Percentiles rank a stretch among this genome's conserved stretches.
Conservation (phyloP, 2,329 filamentous ascomycete species). For the Pezicula carpinea region DNA sequence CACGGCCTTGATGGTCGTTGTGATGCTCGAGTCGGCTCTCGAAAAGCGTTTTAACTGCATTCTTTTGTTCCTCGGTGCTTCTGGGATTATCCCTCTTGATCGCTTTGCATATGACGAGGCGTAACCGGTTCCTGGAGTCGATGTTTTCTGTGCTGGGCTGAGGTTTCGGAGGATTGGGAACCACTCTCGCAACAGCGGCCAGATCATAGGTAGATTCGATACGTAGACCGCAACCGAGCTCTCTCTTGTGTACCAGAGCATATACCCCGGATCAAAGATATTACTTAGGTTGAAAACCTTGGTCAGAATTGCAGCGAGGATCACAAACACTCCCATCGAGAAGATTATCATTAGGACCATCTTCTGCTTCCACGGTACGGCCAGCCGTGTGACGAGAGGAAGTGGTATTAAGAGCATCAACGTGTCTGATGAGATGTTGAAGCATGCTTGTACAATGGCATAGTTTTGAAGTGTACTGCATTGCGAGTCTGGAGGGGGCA, state of each 20-base stretch:
- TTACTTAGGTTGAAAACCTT: conserved; percentile 37
- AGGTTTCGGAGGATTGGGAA: conserved; percentile 9
- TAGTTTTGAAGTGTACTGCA: conserved; percentile 52
- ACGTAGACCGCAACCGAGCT: conserved; percentile 47
- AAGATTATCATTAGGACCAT: conserved; percentile 42
- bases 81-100: no score
- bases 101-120: no score
- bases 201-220: conserved; percentile 47
- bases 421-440: conserved; percentile 55
- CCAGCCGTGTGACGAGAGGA: conserved; percentile 45
- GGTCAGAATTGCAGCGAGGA: conserved; percentile 43
- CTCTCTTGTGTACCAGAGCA: conserved; percentile 47
- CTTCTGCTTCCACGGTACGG: conserved; percentile 46
- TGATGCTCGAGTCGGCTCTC: no score
- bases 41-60: no score
- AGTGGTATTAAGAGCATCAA: conserved; percentile 54
- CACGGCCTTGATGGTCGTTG: no score
- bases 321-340: conserved; percentile 40
- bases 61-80: no score
- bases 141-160: neutral
- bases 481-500: conserved; percentile 46
- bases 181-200: conserved; percentile 27
- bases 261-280: conserved; percentile 26
- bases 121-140: no score
- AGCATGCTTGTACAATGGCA: conserved; percentile 50